Conservation (phyloP, 1,284 basidiomycete species). For the Blastosporella zonata region DNA sequence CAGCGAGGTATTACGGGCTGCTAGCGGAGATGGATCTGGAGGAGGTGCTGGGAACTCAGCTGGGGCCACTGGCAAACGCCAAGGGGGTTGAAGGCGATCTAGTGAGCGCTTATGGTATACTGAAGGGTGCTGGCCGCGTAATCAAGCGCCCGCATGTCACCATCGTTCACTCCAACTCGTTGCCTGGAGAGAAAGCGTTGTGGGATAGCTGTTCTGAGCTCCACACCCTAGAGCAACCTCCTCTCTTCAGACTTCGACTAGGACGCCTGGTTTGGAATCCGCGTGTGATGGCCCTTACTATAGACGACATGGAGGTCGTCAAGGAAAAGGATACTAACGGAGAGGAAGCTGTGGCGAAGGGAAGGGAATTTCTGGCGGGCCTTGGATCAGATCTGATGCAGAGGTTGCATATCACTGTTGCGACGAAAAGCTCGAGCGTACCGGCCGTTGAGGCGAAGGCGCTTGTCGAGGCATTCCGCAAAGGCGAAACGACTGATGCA, state of each 20-base stretch:
- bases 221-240: constrained; percentile 38
- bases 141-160: constrained; percentile 80
- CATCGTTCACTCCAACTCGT: constrained; percentile 69
- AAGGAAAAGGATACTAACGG: constrained; percentile 23
- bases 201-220: constrained; percentile 69
- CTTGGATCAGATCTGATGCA: constrained; percentile 48
- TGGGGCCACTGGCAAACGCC: constrained; percentile 16
- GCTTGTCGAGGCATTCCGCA: constrained; percentile 59
- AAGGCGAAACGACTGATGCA: constrained; percentile 29
- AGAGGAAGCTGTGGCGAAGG: constrained; percentile 27
- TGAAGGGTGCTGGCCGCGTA: constrained; percentile 52
- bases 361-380: constrained; percentile 44
- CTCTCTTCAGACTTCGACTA: constrained; percentile 63
- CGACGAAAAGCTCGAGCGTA: constrained; percentile 58
- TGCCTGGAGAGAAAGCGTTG: constrained; percentile 46
- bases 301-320: constrained; percentile 52
- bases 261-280: constrained; percentile 74
- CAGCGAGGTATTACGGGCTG: constrained; percentile 71
- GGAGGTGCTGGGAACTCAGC: constrained; percentile 38
- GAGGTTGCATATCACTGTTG: constrained; percentile 86
- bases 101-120: constrained; percentile 38
- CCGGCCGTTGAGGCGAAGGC: constrained; percentile 69
- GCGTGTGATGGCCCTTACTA: constrained; percentile 75
- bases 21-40: constrained; percentile 69
- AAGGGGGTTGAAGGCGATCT: constrained; percentile 24